Conservation (phyloP, 2,329 filamentous ascomycete genomes). For the Neonectria magnoliae region DNA sequence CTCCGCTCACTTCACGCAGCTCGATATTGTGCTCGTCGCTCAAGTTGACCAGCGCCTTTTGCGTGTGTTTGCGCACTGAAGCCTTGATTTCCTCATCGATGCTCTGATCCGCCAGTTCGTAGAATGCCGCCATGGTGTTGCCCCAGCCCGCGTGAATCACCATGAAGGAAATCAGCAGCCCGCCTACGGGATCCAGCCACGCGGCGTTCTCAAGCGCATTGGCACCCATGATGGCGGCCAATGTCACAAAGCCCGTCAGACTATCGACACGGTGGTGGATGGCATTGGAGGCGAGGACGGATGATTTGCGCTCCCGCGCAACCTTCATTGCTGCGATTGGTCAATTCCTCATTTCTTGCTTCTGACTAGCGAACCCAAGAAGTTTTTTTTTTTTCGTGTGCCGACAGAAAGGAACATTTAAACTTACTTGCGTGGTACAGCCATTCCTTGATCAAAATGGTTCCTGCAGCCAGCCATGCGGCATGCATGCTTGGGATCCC, state of each 20-base stretch:
- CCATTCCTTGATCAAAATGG: conserved; percentile 95
- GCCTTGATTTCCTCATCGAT: conserved; percentile 86
- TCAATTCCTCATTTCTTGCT: conserved; percentile 21
- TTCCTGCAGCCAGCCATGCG: conserved; percentile 91
- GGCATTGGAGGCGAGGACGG: conserved; percentile 94
- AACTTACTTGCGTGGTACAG: conserved; percentile 92
- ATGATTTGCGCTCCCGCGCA: conserved; percentile 91
- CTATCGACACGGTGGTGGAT: conserved; percentile 97
- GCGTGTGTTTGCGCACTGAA: conserved; percentile 73
- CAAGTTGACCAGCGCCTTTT: conserved; percentile 66
- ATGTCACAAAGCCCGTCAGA: conserved; percentile 91
- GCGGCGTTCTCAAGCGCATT: conserved; percentile 86
- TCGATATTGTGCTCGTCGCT: conserved; percentile 68
- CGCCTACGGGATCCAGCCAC: conserved; percentile 95
- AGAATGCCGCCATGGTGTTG: conserved; percentile 83
- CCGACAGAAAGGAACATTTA: neutral
- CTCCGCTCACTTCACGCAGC: conserved; percentile 82
- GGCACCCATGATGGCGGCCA: conserved; percentile 87
- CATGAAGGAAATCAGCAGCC: conserved; percentile 90
- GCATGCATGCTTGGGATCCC: conserved; percentile 87
- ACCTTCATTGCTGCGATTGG: conserved; percentile 85
- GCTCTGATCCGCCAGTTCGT: conserved; percentile 90
- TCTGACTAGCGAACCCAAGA: conserved; percentile 3
- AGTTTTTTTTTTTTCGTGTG: conserved; percentile 5
- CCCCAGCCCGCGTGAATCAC: conserved; percentile 89